Evolutionary conservation across 2,329 filamentous ascomycete genomes (phyloP).

Genomic region (Dothistroma pini): DNA sequence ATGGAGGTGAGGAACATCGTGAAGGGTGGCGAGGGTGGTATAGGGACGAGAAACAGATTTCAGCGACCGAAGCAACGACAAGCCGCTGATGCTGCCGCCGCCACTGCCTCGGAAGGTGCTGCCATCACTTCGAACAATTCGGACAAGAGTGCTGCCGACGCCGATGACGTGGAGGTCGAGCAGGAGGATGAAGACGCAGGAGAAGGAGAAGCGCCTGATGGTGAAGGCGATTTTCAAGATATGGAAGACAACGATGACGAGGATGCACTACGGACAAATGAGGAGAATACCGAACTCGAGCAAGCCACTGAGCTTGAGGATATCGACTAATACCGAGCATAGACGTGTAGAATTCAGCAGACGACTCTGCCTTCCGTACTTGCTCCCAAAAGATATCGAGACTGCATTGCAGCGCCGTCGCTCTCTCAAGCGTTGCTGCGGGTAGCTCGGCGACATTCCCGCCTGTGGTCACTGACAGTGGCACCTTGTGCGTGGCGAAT

Average conservation of each 20-base stretch:
- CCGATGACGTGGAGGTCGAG: constrained; percentile 3
- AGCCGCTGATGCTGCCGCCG: background rate
- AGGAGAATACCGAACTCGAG: constrained; percentile 8
- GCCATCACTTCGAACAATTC: background rate
- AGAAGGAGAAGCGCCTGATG: constrained; percentile 4
- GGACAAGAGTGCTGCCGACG: background rate
- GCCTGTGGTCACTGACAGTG: no score
- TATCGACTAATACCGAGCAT: background rate
- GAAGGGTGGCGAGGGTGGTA: constrained; percentile 6
- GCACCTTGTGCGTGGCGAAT: background rate
- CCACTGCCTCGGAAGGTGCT: background rate
- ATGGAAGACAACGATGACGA: constrained; percentile 14
- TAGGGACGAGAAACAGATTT: background rate
- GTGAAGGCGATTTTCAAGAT: constrained; percentile 1
- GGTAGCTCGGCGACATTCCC: no score
- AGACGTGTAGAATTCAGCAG: background rate
- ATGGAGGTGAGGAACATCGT: constrained; percentile 10
- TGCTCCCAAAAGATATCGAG: no score
- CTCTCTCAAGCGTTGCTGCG: no score
- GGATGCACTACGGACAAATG: background rate
- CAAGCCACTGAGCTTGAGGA: background rate
- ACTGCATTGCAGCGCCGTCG: no score
- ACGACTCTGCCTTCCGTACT: no score
- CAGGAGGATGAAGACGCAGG: constrained; percentile 16
- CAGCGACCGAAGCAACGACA: background rate